These are phyloP conservation scores for Entomortierella chlamydospora DNA, from an alignment of 192 early-diverging fungal genomes.

Conservation along the genomic window DNA sequence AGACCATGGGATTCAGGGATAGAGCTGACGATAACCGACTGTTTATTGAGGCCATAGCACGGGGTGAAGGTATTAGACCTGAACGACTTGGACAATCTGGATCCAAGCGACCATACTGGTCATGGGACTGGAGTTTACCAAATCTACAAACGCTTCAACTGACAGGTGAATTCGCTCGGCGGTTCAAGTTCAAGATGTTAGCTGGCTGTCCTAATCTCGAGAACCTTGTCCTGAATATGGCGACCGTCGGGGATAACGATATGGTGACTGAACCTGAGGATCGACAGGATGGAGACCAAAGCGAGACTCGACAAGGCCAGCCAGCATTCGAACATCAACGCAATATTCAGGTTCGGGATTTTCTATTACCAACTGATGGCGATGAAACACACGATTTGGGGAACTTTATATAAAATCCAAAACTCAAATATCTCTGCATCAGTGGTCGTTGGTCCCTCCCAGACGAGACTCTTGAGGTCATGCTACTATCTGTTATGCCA, in stretches of 20 bases:
- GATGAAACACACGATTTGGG: neutral
- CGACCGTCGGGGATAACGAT: neutral
- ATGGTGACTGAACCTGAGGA: neutral
- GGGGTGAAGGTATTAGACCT: no score
- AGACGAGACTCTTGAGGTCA: conserved; percentile 3
- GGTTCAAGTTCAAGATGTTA: conserved; percentile 32
- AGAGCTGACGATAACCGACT: no score
- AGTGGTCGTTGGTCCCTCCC: conserved; percentile 11
- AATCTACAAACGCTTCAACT: neutral
- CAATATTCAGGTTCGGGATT: neutral
- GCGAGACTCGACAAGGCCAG: no score
- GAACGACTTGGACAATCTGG: no score
- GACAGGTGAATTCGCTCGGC: conserved; percentile 10
- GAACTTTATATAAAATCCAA: neutral
- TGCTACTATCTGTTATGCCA: conserved; percentile 1
- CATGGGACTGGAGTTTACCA: conserved; percentile 30
- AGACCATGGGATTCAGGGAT: no score
- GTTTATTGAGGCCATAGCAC: no score
- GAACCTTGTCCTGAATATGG: conserved; percentile 5
- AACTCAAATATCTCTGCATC: neutral
- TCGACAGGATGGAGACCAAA: no score
- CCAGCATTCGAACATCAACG: neutral
- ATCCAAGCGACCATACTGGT: conserved; percentile 12
- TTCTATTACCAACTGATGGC: neutral
- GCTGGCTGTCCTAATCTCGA: conserved; percentile 14